Evolutionary conservation across 768 basidiomycete species (phyloP).

Genomic region (Lactarius evosmus): DNA sequence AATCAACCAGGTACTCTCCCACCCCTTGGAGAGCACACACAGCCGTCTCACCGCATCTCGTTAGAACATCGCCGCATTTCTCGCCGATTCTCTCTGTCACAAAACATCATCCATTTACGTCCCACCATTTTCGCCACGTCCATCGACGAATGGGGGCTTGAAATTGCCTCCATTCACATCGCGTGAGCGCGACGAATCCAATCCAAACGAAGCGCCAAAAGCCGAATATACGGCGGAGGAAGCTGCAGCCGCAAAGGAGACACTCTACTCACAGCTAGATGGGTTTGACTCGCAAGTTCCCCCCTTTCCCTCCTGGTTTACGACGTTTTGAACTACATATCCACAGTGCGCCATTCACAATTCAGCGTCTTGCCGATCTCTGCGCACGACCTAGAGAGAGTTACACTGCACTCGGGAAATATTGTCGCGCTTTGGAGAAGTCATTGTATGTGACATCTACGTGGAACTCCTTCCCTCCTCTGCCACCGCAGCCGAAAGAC

Average conservation of each 20-base stretch:
- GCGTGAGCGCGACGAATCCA: conserved; percentile 48
- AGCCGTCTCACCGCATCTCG: neutral
- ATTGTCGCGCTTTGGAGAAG: conserved; percentile 82
- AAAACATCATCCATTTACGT: conserved; percentile 41
- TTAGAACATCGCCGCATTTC: conserved; percentile 37
- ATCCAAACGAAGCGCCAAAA: conserved; percentile 52
- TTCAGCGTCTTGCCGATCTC: conserved; percentile 86
- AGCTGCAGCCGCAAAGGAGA: conserved; percentile 51
- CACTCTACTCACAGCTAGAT: conserved; percentile 62
- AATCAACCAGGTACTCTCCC: conserved; percentile 53
- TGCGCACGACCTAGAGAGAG: conserved; percentile 62
- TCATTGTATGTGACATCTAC: conserved; percentile 81
- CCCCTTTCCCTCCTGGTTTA: conserved; percentile 10
- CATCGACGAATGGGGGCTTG: conserved; percentile 51
- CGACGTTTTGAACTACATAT: neutral
- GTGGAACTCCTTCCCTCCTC: conserved; percentile 67
- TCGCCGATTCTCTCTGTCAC: conserved; percentile 33
- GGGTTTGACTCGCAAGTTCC: conserved; percentile 67
- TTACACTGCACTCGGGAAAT: conserved; percentile 81
- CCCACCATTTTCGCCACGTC: conserved; percentile 38
- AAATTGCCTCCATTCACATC: conserved; percentile 73
- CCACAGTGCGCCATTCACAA: conserved; percentile 76
- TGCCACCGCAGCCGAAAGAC: conserved; percentile 39
- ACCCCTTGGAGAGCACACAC: neutral
- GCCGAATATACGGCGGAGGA: conserved; percentile 60